Percentiles rank a stretch among this genome's conserved stretches.
Evolutionary conservation across 2,329 filamentous ascomycete species (phyloP).

Genomic region (Aureobasidium namibiae): DNA sequence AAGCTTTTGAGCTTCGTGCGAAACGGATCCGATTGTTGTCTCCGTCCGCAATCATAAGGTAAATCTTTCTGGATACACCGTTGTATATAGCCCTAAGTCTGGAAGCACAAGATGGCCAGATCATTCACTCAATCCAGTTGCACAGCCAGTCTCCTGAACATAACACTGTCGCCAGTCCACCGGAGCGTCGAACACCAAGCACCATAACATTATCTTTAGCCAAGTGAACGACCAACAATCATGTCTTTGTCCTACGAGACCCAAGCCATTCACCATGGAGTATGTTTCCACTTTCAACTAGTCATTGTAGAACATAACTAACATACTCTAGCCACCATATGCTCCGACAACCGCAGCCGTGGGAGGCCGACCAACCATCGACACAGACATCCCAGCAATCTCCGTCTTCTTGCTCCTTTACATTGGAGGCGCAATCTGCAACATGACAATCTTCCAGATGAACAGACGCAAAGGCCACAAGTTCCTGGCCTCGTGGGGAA

Average conservation of each 20-base stretch:
- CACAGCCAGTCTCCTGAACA: not conserved
- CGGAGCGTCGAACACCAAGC: not conserved
- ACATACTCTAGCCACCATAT: slow-evolving; percentile 19
- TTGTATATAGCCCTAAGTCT: not conserved
- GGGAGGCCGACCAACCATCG: slow-evolving; percentile 30
- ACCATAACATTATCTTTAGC: not conserved
- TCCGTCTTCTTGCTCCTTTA: slow-evolving; percentile 36
- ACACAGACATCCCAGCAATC: slow-evolving; percentile 33
- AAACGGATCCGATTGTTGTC: not conserved
- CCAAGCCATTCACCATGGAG: not conserved
- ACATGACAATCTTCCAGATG: slow-evolving; percentile 35
- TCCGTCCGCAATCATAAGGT: not conserved
- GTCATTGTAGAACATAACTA: not conserved
- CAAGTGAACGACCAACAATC: not conserved
- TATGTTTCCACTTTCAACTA: slow-evolving; percentile 12
- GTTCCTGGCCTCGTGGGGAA: slow-evolving; percentile 32
- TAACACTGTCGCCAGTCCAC: not conserved
- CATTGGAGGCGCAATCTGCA: slow-evolving; percentile 29
- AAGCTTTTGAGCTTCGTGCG: not conserved
- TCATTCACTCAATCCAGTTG: not conserved
- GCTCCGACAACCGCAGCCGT: slow-evolving; percentile 22
- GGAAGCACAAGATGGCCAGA: not conserved
- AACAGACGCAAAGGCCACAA: slow-evolving; percentile 33
- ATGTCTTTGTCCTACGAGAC: not conserved
- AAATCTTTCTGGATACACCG: not conserved